Percentiles rank a stretch among this genome's conserved stretches.
Evolutionary conservation across 2,329 filamentous ascomycete species (phyloP).

Genomic region (Alternaria arbusti): DNA sequence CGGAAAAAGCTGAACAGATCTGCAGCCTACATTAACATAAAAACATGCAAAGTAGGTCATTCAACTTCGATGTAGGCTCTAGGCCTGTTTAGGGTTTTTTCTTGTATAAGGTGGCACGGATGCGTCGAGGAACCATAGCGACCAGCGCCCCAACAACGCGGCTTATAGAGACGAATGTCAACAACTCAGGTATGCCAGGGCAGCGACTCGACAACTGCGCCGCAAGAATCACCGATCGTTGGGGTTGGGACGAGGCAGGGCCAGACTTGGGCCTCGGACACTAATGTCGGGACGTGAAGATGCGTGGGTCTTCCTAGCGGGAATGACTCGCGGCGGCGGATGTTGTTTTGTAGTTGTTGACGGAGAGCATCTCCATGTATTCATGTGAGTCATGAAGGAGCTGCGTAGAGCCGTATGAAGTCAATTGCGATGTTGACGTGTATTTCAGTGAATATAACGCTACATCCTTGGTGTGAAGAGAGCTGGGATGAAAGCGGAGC

Average conservation of each 20-base stretch:
- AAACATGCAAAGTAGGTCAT: no score
- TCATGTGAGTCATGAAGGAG: accelerated
- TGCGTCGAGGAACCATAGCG: neutral
- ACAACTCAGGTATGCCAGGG: neutral
- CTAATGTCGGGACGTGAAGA: slow-evolving; percentile 8
- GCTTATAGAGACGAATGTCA: neutral
- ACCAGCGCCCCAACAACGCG: neutral
- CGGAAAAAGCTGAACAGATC: no score
- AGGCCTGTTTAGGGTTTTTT: no score
- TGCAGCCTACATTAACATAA: no score
- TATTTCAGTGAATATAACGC: neutral
- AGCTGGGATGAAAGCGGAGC: neutral
- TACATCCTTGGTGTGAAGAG: neutral
- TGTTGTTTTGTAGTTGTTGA: neutral
- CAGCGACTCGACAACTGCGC: no score
- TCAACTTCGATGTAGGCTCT: no score
- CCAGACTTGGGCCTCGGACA: slow-evolving; percentile 2
- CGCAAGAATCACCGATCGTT: neutral
- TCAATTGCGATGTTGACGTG: accelerated
- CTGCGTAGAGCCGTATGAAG: neutral
- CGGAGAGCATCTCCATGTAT: accelerated
- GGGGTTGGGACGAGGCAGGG: neutral
- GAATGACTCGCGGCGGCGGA: slow-evolving; percentile 7
- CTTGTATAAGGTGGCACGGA: neutral
- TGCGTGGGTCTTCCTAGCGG: slow-evolving; percentile 9